phyloP scores from a whole-genome alignment of 129 eudicot genomes.

The Saposhnikovia divaricata region DNA sequence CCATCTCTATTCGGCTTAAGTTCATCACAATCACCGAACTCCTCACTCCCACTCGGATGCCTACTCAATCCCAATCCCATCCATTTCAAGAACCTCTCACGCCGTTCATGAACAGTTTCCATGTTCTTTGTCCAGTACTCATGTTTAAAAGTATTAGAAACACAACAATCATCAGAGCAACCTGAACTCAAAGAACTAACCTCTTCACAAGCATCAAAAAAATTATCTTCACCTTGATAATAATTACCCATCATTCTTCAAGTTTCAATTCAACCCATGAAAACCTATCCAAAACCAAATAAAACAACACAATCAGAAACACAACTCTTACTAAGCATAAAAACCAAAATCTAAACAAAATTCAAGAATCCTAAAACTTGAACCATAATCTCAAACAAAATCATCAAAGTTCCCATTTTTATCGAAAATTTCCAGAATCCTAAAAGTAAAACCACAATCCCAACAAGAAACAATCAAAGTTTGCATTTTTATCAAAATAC shows the following conservation, averaged over 20 bases:
- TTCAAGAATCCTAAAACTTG: neutral
- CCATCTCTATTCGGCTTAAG: constrained; percentile 4
- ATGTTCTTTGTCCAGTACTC: constrained; percentile 48
- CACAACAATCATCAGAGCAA: constrained; percentile 37
- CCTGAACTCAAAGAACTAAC: constrained; percentile 37
- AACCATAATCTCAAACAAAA: constrained; percentile 10
- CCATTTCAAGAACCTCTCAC: constrained; percentile 42
- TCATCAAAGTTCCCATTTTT: constrained; percentile 7
- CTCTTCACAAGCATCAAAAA: constrained; percentile 56
- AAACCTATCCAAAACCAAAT: constrained; percentile 23
- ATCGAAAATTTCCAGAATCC: neutral
- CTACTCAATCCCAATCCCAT: constrained; percentile 46
- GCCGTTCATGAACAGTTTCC: constrained; percentile 48
- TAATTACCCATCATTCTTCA: constrained; percentile 29
- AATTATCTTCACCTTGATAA: constrained; percentile 46
- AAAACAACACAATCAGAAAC: constrained; percentile 7
- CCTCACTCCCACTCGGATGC: constrained; percentile 34
- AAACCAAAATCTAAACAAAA: neutral
- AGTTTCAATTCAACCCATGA: constrained; percentile 21
- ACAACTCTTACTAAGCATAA: neutral
- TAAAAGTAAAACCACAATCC: neutral
- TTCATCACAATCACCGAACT: constrained; percentile 20
- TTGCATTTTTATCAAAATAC: neutral
- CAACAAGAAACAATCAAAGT: constrained; percentile 13
- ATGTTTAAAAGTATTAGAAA: constrained; percentile 26